These are phyloP conservation scores for Penicillium mononematosum DNA, from an alignment of 495 filamentous ascomycete genomes.

Conservation along the genomic window DNA sequence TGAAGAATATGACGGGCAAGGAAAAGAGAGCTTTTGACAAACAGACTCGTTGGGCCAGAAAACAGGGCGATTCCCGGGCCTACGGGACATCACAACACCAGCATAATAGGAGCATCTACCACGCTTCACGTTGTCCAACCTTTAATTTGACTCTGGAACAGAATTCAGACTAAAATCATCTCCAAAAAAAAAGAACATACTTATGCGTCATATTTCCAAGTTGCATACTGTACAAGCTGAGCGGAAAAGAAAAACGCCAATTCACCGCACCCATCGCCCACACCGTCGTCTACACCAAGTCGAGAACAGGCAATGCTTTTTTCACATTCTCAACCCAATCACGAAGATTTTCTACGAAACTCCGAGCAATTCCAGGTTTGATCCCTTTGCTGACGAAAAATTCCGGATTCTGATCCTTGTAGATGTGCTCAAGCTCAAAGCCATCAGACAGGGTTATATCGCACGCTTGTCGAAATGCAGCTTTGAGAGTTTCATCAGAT, in stretches of 20 bases:
- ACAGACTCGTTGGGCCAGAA: conserved; percentile 22
- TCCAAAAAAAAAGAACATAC: not conserved
- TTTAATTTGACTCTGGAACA: not conserved
- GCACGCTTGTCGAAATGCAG: conserved; percentile 25
- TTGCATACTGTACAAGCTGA: not conserved
- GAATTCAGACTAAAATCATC: not conserved
- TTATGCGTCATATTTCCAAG: not conserved
- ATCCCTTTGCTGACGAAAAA: conserved; percentile 15
- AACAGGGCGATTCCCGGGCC: not conserved
- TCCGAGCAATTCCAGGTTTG: no score
- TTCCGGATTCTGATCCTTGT: conserved; percentile 23
- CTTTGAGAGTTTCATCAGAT: conserved; percentile 21
- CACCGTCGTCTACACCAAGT: no score
- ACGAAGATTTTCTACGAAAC: no score
- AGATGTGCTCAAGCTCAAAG: conserved; percentile 29
- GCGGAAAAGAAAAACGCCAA: not conserved
- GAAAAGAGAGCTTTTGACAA: conserved; percentile 22
- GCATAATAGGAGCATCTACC: not conserved
- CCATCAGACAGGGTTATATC: conserved; percentile 22
- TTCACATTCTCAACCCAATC: no score
- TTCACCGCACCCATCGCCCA: not conserved
- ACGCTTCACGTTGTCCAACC: not conserved
- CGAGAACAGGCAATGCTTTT: no score
- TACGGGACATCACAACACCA: not conserved
- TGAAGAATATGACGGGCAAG: conserved; percentile 21